Evolutionary conservation across 164 flowering plant species (phyloP).

Genomic region (Aristolochia contorta): DNA sequence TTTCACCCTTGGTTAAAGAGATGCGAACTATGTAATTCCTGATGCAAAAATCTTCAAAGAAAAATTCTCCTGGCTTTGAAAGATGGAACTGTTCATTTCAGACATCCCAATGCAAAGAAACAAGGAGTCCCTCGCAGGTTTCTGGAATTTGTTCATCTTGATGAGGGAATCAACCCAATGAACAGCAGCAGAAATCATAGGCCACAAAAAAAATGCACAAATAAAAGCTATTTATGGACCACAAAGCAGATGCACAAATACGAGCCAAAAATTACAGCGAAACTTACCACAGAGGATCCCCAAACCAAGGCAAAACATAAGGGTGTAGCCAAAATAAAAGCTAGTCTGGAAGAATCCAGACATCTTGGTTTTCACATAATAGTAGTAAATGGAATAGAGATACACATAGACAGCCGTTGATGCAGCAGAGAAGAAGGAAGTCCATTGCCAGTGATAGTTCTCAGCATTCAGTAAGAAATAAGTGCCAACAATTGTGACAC

Average conservation of each 20-base stretch:
- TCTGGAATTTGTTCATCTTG: too few relatives aligned
- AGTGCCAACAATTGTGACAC: slow-evolving; percentile 97
- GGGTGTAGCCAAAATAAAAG: slow-evolving; percentile 96
- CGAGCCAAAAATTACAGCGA: not conserved
- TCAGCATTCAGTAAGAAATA: slow-evolving; percentile 96
- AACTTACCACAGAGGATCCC: slow-evolving; percentile 95
- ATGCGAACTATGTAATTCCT: too few relatives aligned
- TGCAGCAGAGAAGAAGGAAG: slow-evolving; percentile 98
- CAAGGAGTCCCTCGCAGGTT: too few relatives aligned
- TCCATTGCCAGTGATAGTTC: slow-evolving; percentile 99
- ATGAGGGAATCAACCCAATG: too few relatives aligned
- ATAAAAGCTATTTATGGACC: too few relatives aligned
- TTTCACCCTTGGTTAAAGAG: too few relatives aligned
- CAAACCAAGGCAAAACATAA: slow-evolving; percentile 93
- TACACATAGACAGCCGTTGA: slow-evolving; percentile 93
- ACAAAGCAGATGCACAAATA: not conserved
- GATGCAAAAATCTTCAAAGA: too few relatives aligned
- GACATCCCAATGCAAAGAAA: too few relatives aligned
- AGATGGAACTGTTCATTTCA: too few relatives aligned
- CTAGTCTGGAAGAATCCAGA: slow-evolving; percentile 99
- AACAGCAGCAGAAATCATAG: too few relatives aligned
- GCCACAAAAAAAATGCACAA: too few relatives aligned
- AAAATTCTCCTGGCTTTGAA: too few relatives aligned
- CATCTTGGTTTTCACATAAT: slow-evolving; percentile 93
- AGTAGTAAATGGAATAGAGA: slow-evolving; percentile 88